A percentile compares a stretch with the other conserved stretches of the same genome.
phyloP scores from a whole-genome alignment of 345 rosid genomes.

The Eucalyptus marginata region DNA sequence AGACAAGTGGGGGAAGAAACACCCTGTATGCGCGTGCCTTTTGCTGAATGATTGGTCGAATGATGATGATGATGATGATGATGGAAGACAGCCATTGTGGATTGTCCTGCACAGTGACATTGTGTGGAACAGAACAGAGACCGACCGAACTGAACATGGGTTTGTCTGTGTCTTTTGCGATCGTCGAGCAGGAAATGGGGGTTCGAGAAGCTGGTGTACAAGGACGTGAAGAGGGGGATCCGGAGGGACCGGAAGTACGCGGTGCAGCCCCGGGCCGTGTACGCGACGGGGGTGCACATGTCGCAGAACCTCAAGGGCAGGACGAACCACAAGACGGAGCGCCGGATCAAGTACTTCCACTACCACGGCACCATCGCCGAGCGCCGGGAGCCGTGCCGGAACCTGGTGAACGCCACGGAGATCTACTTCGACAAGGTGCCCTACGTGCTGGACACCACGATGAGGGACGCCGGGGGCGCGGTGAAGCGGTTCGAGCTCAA shows the following conservation, averaged over 20 bases:
- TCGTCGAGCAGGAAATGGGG: constrained; percentile 69
- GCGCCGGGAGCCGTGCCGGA: constrained; percentile 65
- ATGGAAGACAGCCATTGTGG: neutral
- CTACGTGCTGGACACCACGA: constrained; percentile 54
- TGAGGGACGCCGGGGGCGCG: constrained; percentile 33
- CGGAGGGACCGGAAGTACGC: constrained; percentile 80
- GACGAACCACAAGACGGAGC: constrained; percentile 49
- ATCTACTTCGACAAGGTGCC: constrained; percentile 43
- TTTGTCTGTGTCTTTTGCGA: neutral
- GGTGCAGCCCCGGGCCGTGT: constrained; percentile 63
- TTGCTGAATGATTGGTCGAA: neutral
- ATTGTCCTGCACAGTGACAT: neutral
- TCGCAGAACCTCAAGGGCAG: constrained; percentile 68
- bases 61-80: neutral
- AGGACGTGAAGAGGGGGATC: constrained; percentile 62
- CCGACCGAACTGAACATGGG: neutral
- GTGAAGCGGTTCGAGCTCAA: constrained; percentile 67
- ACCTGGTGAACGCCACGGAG: constrained; percentile 28
- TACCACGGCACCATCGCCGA: constrained; percentile 79
- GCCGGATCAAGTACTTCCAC: constrained; percentile 61
- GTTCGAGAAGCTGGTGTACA: constrained; percentile 75
- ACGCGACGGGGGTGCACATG: constrained; percentile 83
- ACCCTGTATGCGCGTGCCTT: neutral
- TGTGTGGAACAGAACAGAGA: neutral
- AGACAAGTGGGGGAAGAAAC: neutral